These are phyloP conservation scores for Penicillium hesseltinei DNA, from an alignment of 2,329 filamentous ascomycete species.

Conservation along the genomic window DNA sequence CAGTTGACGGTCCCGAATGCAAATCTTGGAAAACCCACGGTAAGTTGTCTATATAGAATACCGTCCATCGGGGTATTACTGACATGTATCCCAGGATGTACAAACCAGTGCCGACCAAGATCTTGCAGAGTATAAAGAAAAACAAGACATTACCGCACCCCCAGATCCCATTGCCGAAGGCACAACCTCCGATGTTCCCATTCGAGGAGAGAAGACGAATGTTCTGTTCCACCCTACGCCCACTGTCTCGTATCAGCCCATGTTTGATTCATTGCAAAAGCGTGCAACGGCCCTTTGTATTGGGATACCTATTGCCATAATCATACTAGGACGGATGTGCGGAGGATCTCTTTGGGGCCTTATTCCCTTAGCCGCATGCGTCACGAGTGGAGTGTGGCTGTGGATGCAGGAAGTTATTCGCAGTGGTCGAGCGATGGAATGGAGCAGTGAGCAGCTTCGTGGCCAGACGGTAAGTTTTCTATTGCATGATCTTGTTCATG, in stretches of 20 bases:
- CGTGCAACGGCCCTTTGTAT: constrained; percentile 68
- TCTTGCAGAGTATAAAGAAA: constrained; percentile 74
- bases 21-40: constrained; percentile 73
- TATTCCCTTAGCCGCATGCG: constrained; percentile 67
- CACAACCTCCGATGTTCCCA: constrained; percentile 88
- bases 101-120: constrained; percentile 70
- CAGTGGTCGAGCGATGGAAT: constrained; percentile 79
- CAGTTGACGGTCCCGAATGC: constrained; percentile 84
- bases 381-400: constrained; percentile 76
- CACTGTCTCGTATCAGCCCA: constrained; percentile 83
- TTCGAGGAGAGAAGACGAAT: constrained; percentile 94
- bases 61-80: background rate
- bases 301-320: constrained; percentile 68
- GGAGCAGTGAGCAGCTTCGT: constrained; percentile 80
- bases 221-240: constrained; percentile 94
- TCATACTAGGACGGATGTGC: constrained; percentile 75
- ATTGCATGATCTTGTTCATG: background rate
- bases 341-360: constrained; percentile 75
- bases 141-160: constrained; percentile 85
- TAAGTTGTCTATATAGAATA: constrained; percentile 31
- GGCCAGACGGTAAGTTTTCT: constrained; percentile 65
- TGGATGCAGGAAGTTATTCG: constrained; percentile 87
- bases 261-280: constrained; percentile 73
- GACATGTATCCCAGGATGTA: constrained; percentile 49
- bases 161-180: constrained; percentile 81